A percentile compares a stretch with the other conserved stretches of the same genome.
These are phyloP conservation scores for Fusarium clavum DNA, from an alignment of 2,329 filamentous ascomycete species.

Conservation along the genomic window DNA sequence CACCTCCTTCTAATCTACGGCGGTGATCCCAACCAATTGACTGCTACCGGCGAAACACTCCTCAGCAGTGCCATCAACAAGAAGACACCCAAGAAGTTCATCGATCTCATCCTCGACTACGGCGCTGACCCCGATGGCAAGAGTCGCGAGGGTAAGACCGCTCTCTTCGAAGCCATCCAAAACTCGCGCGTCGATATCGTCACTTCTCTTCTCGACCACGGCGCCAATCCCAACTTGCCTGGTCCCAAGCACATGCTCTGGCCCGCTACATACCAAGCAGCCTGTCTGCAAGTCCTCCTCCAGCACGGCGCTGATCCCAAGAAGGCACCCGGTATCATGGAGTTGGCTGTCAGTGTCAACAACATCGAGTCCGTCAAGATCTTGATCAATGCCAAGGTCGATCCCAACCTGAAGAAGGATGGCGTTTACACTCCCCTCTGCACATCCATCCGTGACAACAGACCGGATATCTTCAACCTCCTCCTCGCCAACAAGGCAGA, in stretches of 20 bases:
- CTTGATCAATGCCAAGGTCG: slow-evolving; percentile 68
- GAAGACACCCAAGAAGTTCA: slow-evolving; percentile 63
- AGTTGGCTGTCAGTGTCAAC: slow-evolving; percentile 72
- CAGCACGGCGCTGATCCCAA: slow-evolving; percentile 68
- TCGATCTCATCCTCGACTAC: slow-evolving; percentile 70
- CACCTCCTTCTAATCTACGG: slow-evolving; percentile 72
- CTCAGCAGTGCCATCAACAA: slow-evolving; percentile 71
- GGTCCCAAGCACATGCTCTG: slow-evolving; percentile 77
- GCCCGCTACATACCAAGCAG: slow-evolving; percentile 70
- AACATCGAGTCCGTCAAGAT: slow-evolving; percentile 70
- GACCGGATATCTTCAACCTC: slow-evolving; percentile 69
- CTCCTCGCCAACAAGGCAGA: slow-evolving; percentile 69
- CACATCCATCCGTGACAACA: slow-evolving; percentile 75
- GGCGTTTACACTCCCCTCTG: slow-evolving; percentile 76
- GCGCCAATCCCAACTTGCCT: slow-evolving; percentile 75
- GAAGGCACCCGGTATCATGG: slow-evolving; percentile 72
- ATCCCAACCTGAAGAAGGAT: slow-evolving; percentile 71
- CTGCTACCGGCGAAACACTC: slow-evolving; percentile 68
- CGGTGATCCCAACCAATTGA: slow-evolving; percentile 65
- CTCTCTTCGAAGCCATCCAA: slow-evolving; percentile 72
- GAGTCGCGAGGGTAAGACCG: slow-evolving; percentile 70
- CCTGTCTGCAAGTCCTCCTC: slow-evolving; percentile 69
- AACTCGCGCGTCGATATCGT: slow-evolving; percentile 68
- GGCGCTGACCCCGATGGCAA: slow-evolving; percentile 69
- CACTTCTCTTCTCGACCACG: slow-evolving; percentile 61